Conservation (phyloP, 805 yeast species). For the Ogataea thermomethanolica region DNA sequence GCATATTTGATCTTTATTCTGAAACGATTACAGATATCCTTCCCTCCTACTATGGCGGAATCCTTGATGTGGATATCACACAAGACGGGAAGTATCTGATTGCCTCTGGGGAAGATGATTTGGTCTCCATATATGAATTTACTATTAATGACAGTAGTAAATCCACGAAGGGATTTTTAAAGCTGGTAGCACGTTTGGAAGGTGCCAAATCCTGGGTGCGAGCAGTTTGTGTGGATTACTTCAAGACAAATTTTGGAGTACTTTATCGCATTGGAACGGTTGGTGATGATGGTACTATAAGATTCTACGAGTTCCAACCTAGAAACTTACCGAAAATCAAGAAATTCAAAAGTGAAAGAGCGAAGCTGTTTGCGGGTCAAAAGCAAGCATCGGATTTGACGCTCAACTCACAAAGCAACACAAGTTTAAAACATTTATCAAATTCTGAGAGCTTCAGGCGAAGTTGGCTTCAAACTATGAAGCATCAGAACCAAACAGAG, state of each 20-base stretch:
- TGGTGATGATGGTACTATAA: conserved; percentile 52
- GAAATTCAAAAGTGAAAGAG: conserved; percentile 13
- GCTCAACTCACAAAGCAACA: conserved; percentile 12
- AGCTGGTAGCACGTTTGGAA: conserved; percentile 32
- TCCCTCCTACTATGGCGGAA: conserved; percentile 66
- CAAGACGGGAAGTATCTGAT: conserved; percentile 45
- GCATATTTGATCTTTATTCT: conserved; percentile 49
- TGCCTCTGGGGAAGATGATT: conserved; percentile 56
- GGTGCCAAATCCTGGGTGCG: conserved; percentile 56
- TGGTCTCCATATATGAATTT: conserved; percentile 42
- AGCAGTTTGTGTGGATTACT: conserved; percentile 42
- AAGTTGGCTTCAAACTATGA: conserved; percentile 11
- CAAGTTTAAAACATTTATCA: conserved; percentile 10
- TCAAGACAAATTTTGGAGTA: conserved; percentile 29
- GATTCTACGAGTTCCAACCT: conserved; percentile 55
- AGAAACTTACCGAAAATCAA: conserved; percentile 37
- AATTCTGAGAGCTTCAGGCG: conserved; percentile 13
- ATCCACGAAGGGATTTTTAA: conserved; percentile 22
- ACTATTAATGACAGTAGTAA: conserved; percentile 9
- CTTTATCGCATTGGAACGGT: conserved; percentile 49
- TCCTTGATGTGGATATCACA: conserved; percentile 47
- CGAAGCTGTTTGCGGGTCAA: conserved; percentile 8
- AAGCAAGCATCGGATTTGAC: conserved; percentile 15
- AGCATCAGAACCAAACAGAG: conserved; percentile 18
- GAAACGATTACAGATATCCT: conserved; percentile 49